phyloP scores from a whole-genome alignment of 163 green algal species.

The Scenedesmus sp. region DNA sequence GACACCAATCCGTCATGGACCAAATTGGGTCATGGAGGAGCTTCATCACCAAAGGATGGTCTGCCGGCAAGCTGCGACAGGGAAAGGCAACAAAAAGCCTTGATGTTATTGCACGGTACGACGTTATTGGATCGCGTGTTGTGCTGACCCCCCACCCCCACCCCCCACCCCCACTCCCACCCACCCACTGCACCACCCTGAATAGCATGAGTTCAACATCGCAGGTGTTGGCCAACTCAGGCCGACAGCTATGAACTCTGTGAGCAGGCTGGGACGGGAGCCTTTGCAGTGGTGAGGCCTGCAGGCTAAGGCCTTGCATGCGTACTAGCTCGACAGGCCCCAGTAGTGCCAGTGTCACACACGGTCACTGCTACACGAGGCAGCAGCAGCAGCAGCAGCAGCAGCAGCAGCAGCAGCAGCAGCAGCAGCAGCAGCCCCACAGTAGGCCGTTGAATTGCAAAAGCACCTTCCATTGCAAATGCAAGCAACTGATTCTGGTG shows the following conservation, averaged over 20 bases:
- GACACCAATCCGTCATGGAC: neutral
- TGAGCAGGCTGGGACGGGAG: neutral
- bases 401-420: neutral
- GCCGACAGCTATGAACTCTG: neutral
- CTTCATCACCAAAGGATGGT: neutral
- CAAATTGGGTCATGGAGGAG: neutral
- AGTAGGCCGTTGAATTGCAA: neutral
- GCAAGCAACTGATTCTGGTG: too few species aligned
- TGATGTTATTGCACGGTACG: neutral
- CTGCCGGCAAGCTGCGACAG: neutral
- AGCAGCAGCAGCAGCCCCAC: neutral
- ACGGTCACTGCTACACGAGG: neutral
- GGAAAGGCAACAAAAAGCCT: neutral
- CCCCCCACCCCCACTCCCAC: too few species aligned
- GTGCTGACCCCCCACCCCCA: neutral
- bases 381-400: neutral
- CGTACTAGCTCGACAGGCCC: conserved; percentile 57
- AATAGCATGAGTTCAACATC: neutral
- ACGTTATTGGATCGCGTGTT: neutral
- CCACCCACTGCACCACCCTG: neutral
- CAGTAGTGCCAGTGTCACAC: too few species aligned
- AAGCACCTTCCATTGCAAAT: too few species aligned
- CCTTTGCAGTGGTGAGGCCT: neutral
- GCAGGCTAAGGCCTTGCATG: neutral
- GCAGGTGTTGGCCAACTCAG: neutral